Percentiles rank a stretch among this genome's conserved stretches.
phyloP scores from a whole-genome alignment of 73 alveolate genomes.

The Paramecium bursaria region DNA sequence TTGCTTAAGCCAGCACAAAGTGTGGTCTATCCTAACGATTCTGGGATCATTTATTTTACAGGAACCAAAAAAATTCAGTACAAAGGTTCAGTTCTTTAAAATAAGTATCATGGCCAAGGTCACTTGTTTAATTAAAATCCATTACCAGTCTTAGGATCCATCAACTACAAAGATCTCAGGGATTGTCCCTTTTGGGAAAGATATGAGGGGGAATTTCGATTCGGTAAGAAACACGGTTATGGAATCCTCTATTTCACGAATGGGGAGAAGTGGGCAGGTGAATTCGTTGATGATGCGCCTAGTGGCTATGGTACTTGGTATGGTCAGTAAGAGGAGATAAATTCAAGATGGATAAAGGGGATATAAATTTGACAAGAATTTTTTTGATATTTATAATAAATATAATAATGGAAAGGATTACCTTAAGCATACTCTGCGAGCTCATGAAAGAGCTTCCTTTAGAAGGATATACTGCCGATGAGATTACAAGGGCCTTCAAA shows the following conservation, averaged over 20 bases:
- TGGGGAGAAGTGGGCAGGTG: constrained; percentile 56
- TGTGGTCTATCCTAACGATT: constrained; percentile 31
- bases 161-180: neutral
- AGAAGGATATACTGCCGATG: too few relatives aligned
- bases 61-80: constrained; percentile 12
- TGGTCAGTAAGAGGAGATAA: neutral
- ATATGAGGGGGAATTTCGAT: constrained; percentile 44
- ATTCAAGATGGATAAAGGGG: constrained; percentile 42
- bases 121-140: constrained; percentile 19
- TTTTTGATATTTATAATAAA: too few relatives aligned
- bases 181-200: constrained; percentile 13
- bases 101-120: constrained; percentile 20
- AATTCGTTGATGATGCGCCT: constrained; percentile 26
- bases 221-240: constrained; percentile 12
- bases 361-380: too few relatives aligned
- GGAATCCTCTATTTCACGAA: constrained; percentile 12
- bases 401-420: too few relatives aligned
- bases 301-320: constrained; percentile 28
- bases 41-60: neutral
- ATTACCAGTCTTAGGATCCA: neutral
- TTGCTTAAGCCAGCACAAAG: neutral
- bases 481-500: too few relatives aligned
- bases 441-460: too few relatives aligned
- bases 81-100: constrained; percentile 6
- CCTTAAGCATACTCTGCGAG: too few relatives aligned